Evolutionary conservation across 2,329 filamentous ascomycete genomes (phyloP).

Genomic region (Colletotrichum higginsianum): DNA sequence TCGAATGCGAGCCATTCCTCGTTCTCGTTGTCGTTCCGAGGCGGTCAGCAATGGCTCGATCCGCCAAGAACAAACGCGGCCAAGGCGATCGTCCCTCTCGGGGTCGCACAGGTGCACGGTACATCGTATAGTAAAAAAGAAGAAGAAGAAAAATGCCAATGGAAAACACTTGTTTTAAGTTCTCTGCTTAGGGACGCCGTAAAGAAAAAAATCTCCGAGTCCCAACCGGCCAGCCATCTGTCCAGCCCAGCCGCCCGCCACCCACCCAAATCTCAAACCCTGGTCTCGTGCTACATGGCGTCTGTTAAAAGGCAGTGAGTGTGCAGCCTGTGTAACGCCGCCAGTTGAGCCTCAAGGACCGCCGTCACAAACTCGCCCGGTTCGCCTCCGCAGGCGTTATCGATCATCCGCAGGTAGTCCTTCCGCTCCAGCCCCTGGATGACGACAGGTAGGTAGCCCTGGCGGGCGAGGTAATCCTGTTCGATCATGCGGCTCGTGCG

Average conservation of each 20-base stretch:
- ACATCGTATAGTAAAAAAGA: too few species aligned
- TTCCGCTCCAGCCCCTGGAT: slow-evolving; percentile 38
- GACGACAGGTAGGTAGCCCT: slow-evolving; percentile 45
- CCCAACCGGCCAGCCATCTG: background rate
- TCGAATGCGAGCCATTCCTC: background rate
- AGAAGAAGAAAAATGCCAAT: too few species aligned
- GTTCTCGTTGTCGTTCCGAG: background rate
- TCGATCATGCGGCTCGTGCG: slow-evolving; percentile 44
- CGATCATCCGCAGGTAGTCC: slow-evolving; percentile 45
- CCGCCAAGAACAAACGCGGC: too few species aligned
- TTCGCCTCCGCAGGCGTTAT: slow-evolving; percentile 39
- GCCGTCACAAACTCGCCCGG: slow-evolving; percentile 39
- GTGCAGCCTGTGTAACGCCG: slow-evolving; percentile 29
- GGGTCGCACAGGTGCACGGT: too few species aligned
- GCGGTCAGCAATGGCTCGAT: slow-evolving; percentile 2
- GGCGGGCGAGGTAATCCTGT: slow-evolving; percentile 46
- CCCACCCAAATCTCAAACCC: background rate
- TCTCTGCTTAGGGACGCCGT: background rate
- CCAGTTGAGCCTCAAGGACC: slow-evolving; percentile 40
- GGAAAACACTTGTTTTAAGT: too few species aligned
- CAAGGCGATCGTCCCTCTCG: too few species aligned
- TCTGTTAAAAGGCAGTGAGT: background rate
- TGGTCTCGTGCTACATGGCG: background rate
- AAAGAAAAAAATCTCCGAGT: background rate
- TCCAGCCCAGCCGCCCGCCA: too few species aligned